Percentiles rank a stretch among this genome's conserved stretches.
phyloP scores from a whole-genome alignment of 2,329 filamentous ascomycete genomes.

The Ophiostoma montium region DNA sequence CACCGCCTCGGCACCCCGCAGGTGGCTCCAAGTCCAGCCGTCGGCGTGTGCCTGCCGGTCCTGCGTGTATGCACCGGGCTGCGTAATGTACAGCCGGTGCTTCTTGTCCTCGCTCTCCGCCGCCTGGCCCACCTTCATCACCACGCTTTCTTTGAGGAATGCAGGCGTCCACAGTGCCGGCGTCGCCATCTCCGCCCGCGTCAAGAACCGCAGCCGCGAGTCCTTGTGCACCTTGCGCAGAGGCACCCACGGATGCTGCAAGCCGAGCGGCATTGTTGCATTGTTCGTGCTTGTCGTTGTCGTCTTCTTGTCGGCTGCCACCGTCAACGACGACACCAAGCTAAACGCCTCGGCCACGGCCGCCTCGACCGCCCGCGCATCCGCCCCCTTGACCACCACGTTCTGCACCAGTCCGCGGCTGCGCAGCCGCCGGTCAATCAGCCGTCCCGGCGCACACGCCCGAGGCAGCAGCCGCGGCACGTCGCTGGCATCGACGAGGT shows the following conservation, averaged over 20 bases:
- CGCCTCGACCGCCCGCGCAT: slow-evolving; percentile 52
- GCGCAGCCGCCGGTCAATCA: slow-evolving; percentile 55
- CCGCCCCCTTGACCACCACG: slow-evolving; percentile 45
- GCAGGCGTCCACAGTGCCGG: slow-evolving; percentile 56
- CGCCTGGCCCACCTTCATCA: slow-evolving; percentile 54
- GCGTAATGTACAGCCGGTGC: slow-evolving; percentile 61
- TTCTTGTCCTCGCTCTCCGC: slow-evolving; percentile 13
- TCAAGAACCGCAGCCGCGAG: slow-evolving; percentile 55
- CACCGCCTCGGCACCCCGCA: slow-evolving; percentile 34
- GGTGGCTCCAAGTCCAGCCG: slow-evolving; percentile 57
- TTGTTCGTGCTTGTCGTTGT: not conserved
- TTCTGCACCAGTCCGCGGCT: slow-evolving; percentile 59
- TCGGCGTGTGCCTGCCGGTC: slow-evolving; percentile 36
- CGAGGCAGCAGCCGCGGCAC: slow-evolving; percentile 53
- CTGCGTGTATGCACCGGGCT: slow-evolving; percentile 61
- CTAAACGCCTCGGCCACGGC: slow-evolving; percentile 51
- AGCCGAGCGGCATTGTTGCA: slow-evolving; percentile 33
- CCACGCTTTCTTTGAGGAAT: slow-evolving; percentile 55
- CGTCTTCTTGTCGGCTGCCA: not conserved
- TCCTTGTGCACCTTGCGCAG: slow-evolving; percentile 64
- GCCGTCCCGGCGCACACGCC: slow-evolving; percentile 48
- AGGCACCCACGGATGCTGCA: slow-evolving; percentile 59
- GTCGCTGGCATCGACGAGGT: slow-evolving; percentile 30
- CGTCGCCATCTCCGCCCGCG: slow-evolving; percentile 58
- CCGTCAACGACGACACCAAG: slow-evolving; percentile 27